Conservation (phyloP, 2,329 filamentous ascomycete species). For the Alternaria novae-zelandiae region DNA sequence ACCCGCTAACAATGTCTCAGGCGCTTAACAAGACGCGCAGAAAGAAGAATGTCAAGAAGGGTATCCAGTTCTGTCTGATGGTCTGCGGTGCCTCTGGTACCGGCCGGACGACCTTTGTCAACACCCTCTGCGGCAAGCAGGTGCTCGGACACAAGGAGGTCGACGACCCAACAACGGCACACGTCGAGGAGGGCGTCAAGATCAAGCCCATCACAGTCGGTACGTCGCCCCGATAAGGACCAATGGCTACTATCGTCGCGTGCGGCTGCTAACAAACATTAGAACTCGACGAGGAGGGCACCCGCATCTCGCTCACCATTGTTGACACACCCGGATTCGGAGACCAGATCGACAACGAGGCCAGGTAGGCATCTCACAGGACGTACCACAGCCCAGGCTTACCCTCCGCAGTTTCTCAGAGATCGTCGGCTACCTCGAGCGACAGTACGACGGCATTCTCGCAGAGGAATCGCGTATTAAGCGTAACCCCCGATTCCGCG, state of each 20-base stretch:
- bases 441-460: slow-evolving; percentile 99
- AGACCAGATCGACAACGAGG: slow-evolving; percentile 99
- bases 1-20: slow-evolving; percentile 38
- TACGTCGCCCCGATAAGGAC: slow-evolving; percentile 55
- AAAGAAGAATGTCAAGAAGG: slow-evolving; percentile 99
- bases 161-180: slow-evolving; percentile 86
- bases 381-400: slow-evolving; percentile 14
- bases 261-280: slow-evolving; percentile 7
- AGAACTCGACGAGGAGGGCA: slow-evolving; percentile 97
- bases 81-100: slow-evolving; percentile 98
- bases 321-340: slow-evolving; percentile 98
- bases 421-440: slow-evolving; percentile 97
- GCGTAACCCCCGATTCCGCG: slow-evolving; percentile 99
- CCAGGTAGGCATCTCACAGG: slow-evolving; percentile 67
- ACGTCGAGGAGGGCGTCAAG: slow-evolving; percentile 94
- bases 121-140: slow-evolving; percentile 95
- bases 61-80: slow-evolving; percentile 99
- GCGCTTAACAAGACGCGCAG: slow-evolving; percentile 84
- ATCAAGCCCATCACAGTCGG: slow-evolving; percentile 99
- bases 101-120: slow-evolving; percentile 98
- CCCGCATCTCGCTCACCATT: slow-evolving; percentile 95
- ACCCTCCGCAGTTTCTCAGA: slow-evolving; percentile 77
- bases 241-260: neutral
- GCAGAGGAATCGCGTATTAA: slow-evolving; percentile 99
- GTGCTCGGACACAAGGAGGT: slow-evolving; percentile 91